phyloP scores from a whole-genome alignment of 2,329 filamentous ascomycete genomes.

The Alternaria atra region DNA sequence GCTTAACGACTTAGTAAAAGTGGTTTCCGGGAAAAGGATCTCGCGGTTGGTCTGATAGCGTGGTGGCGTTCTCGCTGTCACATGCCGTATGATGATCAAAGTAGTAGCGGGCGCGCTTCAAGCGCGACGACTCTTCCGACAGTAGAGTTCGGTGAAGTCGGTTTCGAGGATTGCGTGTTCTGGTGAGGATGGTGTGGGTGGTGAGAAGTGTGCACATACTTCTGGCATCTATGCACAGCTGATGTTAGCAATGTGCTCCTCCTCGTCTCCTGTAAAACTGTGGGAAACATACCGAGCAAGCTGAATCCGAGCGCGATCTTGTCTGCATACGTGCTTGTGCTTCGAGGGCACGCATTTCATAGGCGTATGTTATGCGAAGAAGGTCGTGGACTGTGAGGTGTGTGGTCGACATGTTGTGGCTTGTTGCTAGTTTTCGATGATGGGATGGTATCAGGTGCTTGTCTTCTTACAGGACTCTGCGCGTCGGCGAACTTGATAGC shows the following conservation, averaged over 20 bases:
- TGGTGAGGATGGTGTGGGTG: constrained; percentile 16
- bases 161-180: constrained; percentile 35
- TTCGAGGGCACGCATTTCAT: constrained; percentile 39
- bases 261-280: not conserved
- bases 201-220: constrained; percentile 30
- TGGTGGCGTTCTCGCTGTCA: not conserved
- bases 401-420: constrained; percentile 42
- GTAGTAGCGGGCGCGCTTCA: constrained; percentile 2
- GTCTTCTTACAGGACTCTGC: not conserved
- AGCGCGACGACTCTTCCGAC: constrained; percentile 18
- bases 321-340: constrained; percentile 18
- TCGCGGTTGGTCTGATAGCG: not conserved
- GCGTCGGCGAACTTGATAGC: not conserved
- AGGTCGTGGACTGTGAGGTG: constrained; percentile 43
- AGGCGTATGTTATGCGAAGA: constrained; percentile 47
- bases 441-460: not conserved
- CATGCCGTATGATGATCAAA: not conserved
- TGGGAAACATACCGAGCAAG: constrained; percentile 34
- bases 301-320: constrained; percentile 29
- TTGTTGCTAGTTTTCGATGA: not conserved
- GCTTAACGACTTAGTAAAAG: not conserved
- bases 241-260: constrained; percentile 10
- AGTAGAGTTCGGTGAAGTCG: constrained; percentile 40
- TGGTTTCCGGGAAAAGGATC: not conserved
- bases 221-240: constrained; percentile 32